Conservation (phyloP, 129 eudicot genomes). For the Pseudognaphalium luteoalbum region DNA sequence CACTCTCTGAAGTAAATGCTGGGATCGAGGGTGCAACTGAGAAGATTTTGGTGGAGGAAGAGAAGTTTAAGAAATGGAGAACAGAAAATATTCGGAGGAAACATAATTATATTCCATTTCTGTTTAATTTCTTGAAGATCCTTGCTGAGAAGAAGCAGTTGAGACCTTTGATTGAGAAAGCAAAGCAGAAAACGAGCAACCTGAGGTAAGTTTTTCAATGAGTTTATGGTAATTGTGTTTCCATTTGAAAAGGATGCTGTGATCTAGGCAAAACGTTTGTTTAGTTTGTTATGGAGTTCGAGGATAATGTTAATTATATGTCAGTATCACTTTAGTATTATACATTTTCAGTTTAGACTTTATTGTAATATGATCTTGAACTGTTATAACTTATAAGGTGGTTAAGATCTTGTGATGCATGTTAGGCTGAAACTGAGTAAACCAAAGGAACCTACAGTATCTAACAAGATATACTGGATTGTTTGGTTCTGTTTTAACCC, state of each 20-base stretch:
- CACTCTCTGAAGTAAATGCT: conserved; percentile 67
- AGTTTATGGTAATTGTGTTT: conserved; percentile 14
- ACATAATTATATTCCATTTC: conserved; percentile 88
- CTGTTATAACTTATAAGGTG: conserved; percentile 1
- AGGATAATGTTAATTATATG: conserved; percentile 18
- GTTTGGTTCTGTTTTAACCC: too few species aligned
- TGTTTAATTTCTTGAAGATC: conserved; percentile 91
- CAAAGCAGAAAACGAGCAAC: conserved; percentile 72
- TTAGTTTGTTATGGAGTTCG: conserved; percentile 22
- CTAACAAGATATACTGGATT: too few species aligned
- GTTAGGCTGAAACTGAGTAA: background rate
- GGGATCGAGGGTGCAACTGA: conserved; percentile 88
- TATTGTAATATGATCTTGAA: background rate
- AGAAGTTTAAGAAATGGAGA: conserved; percentile 93
- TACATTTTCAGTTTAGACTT: background rate
- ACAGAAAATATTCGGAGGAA: conserved; percentile 85
- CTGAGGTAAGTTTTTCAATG: conserved; percentile 32
- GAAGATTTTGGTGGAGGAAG: conserved; percentile 94
- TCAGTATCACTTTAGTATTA: conserved; percentile 15
- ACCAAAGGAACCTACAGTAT: background rate
- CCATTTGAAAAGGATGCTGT: conserved; percentile 18
- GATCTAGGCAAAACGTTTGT: background rate
- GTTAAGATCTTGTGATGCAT: background rate
- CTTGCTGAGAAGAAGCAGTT: conserved; percentile 99
- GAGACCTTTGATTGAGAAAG: conserved; percentile 94